Evolutionary conservation across 2,329 filamentous ascomycete species (phyloP), one percentile per base, ranked within the genome.

Genomic region (Hypoxylon sp.): DNA sequence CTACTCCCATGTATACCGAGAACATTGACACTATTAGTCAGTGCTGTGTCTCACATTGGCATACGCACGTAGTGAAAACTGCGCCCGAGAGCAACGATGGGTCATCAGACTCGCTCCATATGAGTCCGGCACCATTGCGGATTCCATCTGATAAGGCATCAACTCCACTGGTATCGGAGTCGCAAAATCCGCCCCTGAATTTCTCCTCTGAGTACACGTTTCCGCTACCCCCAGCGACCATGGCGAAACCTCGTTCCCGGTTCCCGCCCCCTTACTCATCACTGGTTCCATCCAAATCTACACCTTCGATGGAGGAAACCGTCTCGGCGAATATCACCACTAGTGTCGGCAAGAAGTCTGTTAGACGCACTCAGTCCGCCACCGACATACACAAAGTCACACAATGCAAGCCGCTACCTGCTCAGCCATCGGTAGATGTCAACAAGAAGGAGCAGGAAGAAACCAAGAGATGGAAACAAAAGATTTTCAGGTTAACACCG

Each of bases 321-420:
- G 3, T 14, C 2, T 14, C 29, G 9, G 43, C 12, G 16, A 61
- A 41, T 1, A 34, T 21, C 34, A 29, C 21, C n/a, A 27, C 12
- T 2, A 39, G 11, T 5, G 11, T 30, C 3, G 25, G 16, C 5
- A 27, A 52, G 16, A 30, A 14, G 11, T 14, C 56, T 9, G 29
- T 52, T 21, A 47, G 50, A 3, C 56, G 43, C 43, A 64, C 52
- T 2, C 63, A 61, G 27, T 64, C 67, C 3, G 11, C 46, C 1
- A 11, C 53, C 3, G 56, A 60, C 5, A 27, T 48, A 14, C 53
- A 45, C 14, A 39, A 27, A 6, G 2, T 16, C n/a, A n/a, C 32
- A 25, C 43, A 62, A 37, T 52, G 32, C 27, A 69, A 69, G 27
- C 67, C 67, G 4, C 57, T 69, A 9, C 67, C 67, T 3, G 46